phyloP scores from a whole-genome alignment of 257 asterid genomes.

The Solanum medicagineum region DNA sequence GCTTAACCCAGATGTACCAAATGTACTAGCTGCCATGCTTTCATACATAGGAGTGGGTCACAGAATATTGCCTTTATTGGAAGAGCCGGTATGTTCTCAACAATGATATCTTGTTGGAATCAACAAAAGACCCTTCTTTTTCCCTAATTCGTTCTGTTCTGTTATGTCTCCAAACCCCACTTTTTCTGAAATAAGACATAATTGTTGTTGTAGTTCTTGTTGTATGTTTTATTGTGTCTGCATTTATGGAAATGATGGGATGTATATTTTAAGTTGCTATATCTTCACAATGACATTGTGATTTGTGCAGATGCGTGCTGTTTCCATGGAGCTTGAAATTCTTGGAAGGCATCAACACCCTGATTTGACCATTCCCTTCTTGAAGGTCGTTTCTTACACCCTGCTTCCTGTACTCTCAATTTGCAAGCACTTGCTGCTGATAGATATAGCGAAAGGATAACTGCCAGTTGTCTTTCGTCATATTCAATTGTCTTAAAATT shows the following conservation, averaged over 20 bases:
- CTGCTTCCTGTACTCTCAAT: neutral
- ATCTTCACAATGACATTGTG: neutral
- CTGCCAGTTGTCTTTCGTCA: neutral
- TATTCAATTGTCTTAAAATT: neutral
- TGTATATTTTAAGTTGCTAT: neutral
- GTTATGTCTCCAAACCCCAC: neutral
- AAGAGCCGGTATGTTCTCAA: slow-evolving; percentile 70
- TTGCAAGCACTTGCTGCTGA: slow-evolving; percentile 4
- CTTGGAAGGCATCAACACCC: slow-evolving; percentile 93
- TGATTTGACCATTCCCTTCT: slow-evolving; percentile 70
- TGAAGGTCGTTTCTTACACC: slow-evolving; percentile 45
- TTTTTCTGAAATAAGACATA: neutral
- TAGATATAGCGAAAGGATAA: neutral
- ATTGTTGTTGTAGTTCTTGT: neutral
- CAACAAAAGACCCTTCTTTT: neutral
- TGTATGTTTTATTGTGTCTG: neutral
- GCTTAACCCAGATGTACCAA: slow-evolving; percentile 84
- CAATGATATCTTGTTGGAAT: neutral
- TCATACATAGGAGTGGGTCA: slow-evolving; percentile 82
- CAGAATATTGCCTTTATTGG: slow-evolving; percentile 81
- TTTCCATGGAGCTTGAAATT: slow-evolving; percentile 87
- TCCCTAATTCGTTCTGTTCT: neutral
- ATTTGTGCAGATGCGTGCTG: slow-evolving; percentile 63
- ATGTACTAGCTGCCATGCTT: slow-evolving; percentile 88
- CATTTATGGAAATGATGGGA: neutral